phyloP scores from a whole-genome alignment of 805 yeast species.

The Jamesozyma lodderae region DNA sequence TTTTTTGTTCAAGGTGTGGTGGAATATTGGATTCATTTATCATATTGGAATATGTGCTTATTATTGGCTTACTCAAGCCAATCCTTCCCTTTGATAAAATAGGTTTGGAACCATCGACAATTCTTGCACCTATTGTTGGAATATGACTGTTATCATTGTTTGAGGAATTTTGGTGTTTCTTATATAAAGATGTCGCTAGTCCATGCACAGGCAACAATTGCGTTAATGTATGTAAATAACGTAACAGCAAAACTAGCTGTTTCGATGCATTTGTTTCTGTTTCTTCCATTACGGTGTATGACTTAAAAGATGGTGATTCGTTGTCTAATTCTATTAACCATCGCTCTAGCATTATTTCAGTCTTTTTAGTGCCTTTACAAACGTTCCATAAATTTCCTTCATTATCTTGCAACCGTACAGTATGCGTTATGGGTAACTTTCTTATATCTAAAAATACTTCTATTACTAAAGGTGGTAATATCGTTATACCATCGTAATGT shows the following conservation, averaged over 20 bases:
- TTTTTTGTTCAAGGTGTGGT: slow-evolving; percentile 51
- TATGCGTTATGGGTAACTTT: slow-evolving; percentile 45
- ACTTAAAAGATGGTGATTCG: slow-evolving; percentile 26
- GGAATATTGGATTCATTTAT: slow-evolving; percentile 31
- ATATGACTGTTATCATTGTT: background rate
- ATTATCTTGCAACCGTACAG: slow-evolving; percentile 49
- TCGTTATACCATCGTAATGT: slow-evolving; percentile 37
- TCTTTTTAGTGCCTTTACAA: slow-evolving; percentile 51
- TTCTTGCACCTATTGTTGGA: slow-evolving; percentile 42
- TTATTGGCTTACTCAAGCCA: slow-evolving; percentile 66
- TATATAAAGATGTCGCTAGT: slow-evolving; percentile 39
- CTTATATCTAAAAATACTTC: slow-evolving; percentile 74
- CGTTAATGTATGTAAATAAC: slow-evolving; percentile 59
- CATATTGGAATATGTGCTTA: slow-evolving; percentile 30
- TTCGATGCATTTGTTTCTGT: slow-evolving; percentile 67
- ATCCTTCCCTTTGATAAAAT: slow-evolving; percentile 75
- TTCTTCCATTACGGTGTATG: slow-evolving; percentile 27
- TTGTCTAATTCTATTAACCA: slow-evolving; percentile 81
- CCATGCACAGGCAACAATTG: slow-evolving; percentile 66
- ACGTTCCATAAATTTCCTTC: slow-evolving; percentile 47
- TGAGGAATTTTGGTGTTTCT: slow-evolving; percentile 6
- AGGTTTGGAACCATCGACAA: slow-evolving; percentile 69
- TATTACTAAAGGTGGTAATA: slow-evolving; percentile 73
- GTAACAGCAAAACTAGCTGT: slow-evolving; percentile 61
- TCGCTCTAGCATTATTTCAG: slow-evolving; percentile 86